Conservation (phyloP, 768 basidiomycete species). For the Cystoderma amianthinum region DNA sequence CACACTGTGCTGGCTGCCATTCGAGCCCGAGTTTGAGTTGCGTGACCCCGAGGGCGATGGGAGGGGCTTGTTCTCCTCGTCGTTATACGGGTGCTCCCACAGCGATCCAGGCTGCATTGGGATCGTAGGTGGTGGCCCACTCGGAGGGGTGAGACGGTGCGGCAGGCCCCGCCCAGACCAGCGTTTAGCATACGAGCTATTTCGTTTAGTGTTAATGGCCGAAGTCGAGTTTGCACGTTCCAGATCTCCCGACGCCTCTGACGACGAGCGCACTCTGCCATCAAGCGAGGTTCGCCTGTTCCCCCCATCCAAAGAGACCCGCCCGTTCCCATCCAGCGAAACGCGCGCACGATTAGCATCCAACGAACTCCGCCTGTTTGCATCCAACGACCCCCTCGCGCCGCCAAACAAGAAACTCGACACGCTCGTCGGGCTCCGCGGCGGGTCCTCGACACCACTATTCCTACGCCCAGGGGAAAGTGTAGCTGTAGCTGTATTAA, state of each 20-base stretch:
- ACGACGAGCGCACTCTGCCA: slow-evolving; percentile 17
- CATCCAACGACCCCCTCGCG: slow-evolving; percentile 30
- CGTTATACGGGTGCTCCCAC: slow-evolving; percentile 11
- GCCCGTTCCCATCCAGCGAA: slow-evolving; percentile 29
- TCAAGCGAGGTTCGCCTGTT: slow-evolving; percentile 37
- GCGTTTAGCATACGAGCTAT: slow-evolving; percentile 20
- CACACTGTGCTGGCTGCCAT: slow-evolving; percentile 32
- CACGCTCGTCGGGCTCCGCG: slow-evolving; percentile 14
- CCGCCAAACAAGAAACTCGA: slow-evolving; percentile 24
- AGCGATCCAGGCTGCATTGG: slow-evolving; percentile 24
- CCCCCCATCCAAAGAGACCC: slow-evolving; percentile 36
- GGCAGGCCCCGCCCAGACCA: slow-evolving; percentile 53
- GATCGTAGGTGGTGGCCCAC: slow-evolving; percentile 49
- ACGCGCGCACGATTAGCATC: no score
- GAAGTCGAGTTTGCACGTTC: slow-evolving; percentile 31
- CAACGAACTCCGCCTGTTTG: slow-evolving; percentile 31
- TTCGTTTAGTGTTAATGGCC: slow-evolving; percentile 27
- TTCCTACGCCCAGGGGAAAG: slow-evolving; percentile 9
- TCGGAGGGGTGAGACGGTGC: slow-evolving; percentile 48
- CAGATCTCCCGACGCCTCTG: slow-evolving; percentile 8
- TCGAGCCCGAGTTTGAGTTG: slow-evolving; percentile 25
- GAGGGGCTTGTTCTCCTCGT: slow-evolving; percentile 21
- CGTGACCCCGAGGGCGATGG: slow-evolving; percentile 15
- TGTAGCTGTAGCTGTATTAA: slow-evolving; percentile 12
- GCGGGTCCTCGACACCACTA: slow-evolving; percentile 15